Percentiles rank a stretch among this genome's conserved stretches.
phyloP scores from a whole-genome alignment of 768 basidiomycete genomes.

The Pulveroboletus sp. region DNA sequence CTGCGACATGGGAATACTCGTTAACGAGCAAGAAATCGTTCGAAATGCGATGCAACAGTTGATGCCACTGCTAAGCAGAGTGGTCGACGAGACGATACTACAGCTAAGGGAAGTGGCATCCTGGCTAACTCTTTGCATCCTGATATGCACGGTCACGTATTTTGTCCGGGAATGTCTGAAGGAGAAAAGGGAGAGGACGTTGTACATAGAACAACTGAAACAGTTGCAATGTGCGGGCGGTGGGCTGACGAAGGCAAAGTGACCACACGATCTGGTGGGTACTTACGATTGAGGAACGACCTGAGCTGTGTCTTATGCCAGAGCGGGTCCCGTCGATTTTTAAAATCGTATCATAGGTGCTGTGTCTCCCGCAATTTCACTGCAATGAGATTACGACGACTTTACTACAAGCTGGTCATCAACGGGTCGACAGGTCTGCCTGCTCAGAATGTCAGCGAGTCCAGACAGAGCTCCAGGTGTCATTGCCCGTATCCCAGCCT shows the following conservation, averaged over 20 bases:
- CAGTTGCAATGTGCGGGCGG: neutral
- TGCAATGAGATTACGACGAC: neutral
- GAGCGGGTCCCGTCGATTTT: no score
- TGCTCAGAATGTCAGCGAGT: no score
- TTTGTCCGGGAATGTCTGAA: constrained; percentile 12
- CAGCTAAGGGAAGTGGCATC: neutral
- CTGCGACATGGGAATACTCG: constrained; percentile 15
- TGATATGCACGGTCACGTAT: constrained; percentile 15
- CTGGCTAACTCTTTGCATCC: constrained; percentile 6
- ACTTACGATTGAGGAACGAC: neutral
- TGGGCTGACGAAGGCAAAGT: neutral
- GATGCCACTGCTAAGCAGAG: constrained; percentile 9
- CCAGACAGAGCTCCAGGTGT: no score
- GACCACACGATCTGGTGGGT: neutral
- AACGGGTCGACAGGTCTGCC: no score
- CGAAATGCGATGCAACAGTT: constrained; percentile 4
- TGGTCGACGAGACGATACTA: neutral
- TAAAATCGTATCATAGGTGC: no score
- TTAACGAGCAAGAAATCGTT: constrained; percentile 17
- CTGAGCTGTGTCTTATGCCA: no score
- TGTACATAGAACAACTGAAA: constrained; percentile 15
- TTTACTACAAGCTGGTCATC: neutral
- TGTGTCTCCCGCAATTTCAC: neutral
- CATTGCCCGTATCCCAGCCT: no score
- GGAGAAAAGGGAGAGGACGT: constrained; percentile 17